A percentile compares a stretch with the other conserved stretches of the same genome.
Conservation (phyloP, 2,329 filamentous ascomycete species). For the Fusarium coffeatum region DNA sequence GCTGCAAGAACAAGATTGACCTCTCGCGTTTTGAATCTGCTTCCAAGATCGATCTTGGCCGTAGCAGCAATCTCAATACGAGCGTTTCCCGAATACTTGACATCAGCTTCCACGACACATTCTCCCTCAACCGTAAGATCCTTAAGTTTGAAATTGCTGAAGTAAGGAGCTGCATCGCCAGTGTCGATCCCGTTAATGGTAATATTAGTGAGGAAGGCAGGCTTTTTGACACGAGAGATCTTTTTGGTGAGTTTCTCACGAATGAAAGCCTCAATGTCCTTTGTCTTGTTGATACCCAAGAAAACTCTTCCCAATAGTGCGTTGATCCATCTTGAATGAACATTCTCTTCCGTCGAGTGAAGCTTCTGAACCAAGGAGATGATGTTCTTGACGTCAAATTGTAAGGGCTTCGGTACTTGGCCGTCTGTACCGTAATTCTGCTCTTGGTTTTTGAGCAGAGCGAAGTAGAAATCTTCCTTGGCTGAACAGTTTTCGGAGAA, state of each 20-base stretch:
- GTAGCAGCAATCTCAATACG: conserved; percentile 92
- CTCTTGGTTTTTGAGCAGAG: conserved; percentile 85
- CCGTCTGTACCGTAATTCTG: conserved; percentile 68
- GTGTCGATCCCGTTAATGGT: conserved; percentile 85
- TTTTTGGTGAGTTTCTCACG: conserved; percentile 93
- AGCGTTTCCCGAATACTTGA: conserved; percentile 90
- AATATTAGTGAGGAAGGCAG: conserved; percentile 87
- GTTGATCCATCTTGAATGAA: conserved; percentile 94
- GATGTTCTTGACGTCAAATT: conserved; percentile 86
- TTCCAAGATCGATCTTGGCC: conserved; percentile 88
- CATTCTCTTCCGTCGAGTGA: conserved; percentile 90
- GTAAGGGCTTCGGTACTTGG: conserved; percentile 73
- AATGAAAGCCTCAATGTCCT: conserved; percentile 81
- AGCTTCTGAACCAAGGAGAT: conserved; percentile 89
- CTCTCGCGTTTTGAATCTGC: conserved; percentile 88
- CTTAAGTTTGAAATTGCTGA: conserved; percentile 88
- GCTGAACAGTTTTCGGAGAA: conserved; percentile 96
- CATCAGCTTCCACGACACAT: conserved; percentile 84
- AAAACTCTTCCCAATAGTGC: conserved; percentile 90
- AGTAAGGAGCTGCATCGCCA: conserved; percentile 85
- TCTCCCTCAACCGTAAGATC: conserved; percentile 94
- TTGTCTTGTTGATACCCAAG: conserved; percentile 85
- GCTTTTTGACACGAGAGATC: conserved; percentile 92
- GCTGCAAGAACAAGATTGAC: conserved; percentile 90
- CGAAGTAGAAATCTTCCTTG: conserved; percentile 98